phyloP scores from a whole-genome alignment of 1,139 yeast species.

The Hyphopichia khmerensis region DNA sequence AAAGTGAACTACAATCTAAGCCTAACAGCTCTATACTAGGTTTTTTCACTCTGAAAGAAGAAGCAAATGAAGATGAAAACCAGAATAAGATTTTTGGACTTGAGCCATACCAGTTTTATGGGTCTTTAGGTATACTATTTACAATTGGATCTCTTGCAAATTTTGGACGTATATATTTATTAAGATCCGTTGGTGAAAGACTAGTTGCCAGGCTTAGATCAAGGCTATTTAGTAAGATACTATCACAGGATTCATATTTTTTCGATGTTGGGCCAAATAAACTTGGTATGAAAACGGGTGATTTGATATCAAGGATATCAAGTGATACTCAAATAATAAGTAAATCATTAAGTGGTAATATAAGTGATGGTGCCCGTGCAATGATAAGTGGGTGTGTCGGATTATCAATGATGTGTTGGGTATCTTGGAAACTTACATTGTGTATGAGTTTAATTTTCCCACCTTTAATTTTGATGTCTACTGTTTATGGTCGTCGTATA shows the following conservation, averaged over 20 bases:
- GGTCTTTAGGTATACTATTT: conserved; percentile 47
- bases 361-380: conserved; percentile 88
- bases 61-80: conserved; percentile 36
- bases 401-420: conserved; percentile 79
- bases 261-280: conserved; percentile 71
- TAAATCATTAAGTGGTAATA: conserved; percentile 80
- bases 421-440: conserved; percentile 76
- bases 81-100: conserved; percentile 32
- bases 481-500: conserved; percentile 76
- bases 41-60: conserved; percentile 20
- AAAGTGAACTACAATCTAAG: conserved; percentile 16
- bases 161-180: conserved; percentile 72
- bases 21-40: conserved; percentile 32
- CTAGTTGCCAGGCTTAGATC: conserved; percentile 82
- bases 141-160: conserved; percentile 73
- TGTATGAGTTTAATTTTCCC: conserved; percentile 80
- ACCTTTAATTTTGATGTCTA: conserved; percentile 73
- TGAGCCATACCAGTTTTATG: conserved; percentile 32
- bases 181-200: conserved; percentile 81
- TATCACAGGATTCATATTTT: conserved; percentile 88
- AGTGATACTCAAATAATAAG: conserved; percentile 91
- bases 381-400: conserved; percentile 79
- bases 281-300: conserved; percentile 75
- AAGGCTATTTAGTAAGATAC: conserved; percentile 68
- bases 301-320: conserved; percentile 81